Conservation (phyloP, 371 early-diverging fungal genomes). For the Mortierella polycephala region DNA sequence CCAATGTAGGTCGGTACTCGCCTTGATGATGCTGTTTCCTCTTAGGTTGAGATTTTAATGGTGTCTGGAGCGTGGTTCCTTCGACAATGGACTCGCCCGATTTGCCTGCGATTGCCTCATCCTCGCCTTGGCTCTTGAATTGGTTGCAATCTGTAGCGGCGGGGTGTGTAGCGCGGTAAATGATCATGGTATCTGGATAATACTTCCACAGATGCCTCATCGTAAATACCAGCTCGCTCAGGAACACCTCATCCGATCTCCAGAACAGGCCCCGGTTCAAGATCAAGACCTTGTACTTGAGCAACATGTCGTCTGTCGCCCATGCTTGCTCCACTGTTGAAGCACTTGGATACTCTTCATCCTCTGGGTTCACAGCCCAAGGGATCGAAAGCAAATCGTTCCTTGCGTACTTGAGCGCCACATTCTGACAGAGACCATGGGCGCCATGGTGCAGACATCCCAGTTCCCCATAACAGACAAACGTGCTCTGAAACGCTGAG, state of each 20-base stretch:
- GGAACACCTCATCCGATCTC: conserved; percentile 62
- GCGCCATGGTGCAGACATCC: conserved; percentile 58
- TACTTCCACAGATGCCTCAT: conserved; percentile 59
- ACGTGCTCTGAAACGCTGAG: conserved; percentile 62
- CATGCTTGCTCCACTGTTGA: conserved; percentile 64
- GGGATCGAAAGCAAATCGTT: conserved; percentile 66
- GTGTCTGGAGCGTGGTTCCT: conserved; percentile 21
- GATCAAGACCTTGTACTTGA: conserved; percentile 60
- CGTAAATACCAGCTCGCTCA: conserved; percentile 58
- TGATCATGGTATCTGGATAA: conserved; percentile 60
- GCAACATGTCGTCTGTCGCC: conserved; percentile 57
- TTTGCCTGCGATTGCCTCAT: conserved; percentile 42
- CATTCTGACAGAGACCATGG: conserved; percentile 36
- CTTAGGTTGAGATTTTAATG: conserved; percentile 19
- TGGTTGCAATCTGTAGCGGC: conserved; percentile 27
- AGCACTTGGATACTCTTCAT: conserved; percentile 58
- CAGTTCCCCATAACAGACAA: conserved; percentile 70
- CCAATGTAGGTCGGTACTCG: conserved; percentile 63
- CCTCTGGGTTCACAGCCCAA: conserved; percentile 55
- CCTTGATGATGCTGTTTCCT: conserved; percentile 13
- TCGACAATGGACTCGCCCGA: conserved; percentile 19
- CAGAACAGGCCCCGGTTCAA: conserved; percentile 64
- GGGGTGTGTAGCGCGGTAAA: conserved; percentile 62
- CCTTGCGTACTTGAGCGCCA: conserved; percentile 62
- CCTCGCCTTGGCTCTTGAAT: conserved; percentile 43